Evolutionary conservation across 1,139 yeast species (phyloP).

Genomic region (Waltiozyma sp.): DNA sequence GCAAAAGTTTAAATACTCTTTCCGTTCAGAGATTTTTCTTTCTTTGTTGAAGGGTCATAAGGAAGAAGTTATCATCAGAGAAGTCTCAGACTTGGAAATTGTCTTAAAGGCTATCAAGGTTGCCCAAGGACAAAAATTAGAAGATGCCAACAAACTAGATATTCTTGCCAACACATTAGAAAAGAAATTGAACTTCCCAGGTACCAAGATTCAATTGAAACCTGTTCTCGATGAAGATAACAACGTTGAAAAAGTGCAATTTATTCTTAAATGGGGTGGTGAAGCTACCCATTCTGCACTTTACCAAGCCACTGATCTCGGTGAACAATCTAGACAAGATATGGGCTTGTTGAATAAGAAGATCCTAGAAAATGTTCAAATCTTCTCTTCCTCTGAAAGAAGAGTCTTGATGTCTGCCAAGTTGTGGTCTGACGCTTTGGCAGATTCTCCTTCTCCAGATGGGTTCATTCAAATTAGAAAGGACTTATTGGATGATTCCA

Average conservation of each 20-base stretch:
- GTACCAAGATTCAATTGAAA: conserved; percentile 91
- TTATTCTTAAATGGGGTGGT: conserved; percentile 97
- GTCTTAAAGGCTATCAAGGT: conserved; percentile 76
- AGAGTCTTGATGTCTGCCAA: conserved; percentile 91
- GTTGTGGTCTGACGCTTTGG: conserved; percentile 71
- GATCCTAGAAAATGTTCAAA: conserved; percentile 74
- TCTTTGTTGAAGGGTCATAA: conserved; percentile 87
- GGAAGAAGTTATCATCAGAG: conserved; percentile 91
- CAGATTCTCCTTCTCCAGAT: conserved; percentile 59
- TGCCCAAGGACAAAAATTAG: conserved; percentile 70
- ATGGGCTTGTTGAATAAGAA: conserved; percentile 75
- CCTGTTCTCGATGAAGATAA: conserved; percentile 65
- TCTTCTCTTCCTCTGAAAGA: conserved; percentile 88
- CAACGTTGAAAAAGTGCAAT: conserved; percentile 89
- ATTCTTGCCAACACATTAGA: conserved; percentile 77
- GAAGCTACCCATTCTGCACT: conserved; percentile 98
- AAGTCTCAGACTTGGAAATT: conserved; percentile 73
- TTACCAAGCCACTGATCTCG: conserved; percentile 89
- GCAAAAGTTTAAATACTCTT: conserved; percentile 93
- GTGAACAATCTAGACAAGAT: conserved; percentile 92
- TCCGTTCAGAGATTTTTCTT: conserved; percentile 76
- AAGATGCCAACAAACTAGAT: conserved; percentile 65
- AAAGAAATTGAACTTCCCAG: conserved; percentile 84
- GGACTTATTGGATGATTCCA: conserved; percentile 88
- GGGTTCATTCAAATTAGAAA: conserved; percentile 78